Base-by-base conservation (phyloP, 2,329 filamentous ascomycete species). In the Paramyrothecium roridum region DNA sequence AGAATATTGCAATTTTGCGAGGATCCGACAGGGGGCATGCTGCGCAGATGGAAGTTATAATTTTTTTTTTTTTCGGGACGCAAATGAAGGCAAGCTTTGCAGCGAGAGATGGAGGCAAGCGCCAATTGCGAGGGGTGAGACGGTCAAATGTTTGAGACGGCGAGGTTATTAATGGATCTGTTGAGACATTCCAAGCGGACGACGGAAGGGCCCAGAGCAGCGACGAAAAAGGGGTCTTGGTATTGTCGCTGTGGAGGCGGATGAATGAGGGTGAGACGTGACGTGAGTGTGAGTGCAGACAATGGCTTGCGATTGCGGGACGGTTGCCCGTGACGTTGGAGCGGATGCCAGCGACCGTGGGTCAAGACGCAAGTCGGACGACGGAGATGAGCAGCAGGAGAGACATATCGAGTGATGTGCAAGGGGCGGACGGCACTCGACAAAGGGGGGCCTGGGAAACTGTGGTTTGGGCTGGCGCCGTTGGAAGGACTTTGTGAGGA, bases 1-100 rank as follows among this genome's bases (percentile, higher is more conserved):
- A 62, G 58, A 58, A 63, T 62, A 57, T 63, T 58, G 54, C 52
- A 59, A 57, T 59, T 46, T 46, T 49, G 49, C 48, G 48, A 49
- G 53, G 47, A 50, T 19, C 50, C 54, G 53, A 48, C 48, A 50
- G 57, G 60, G 60, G 55, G 63, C 65, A 67, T 67, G 57, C 65
- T 67, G 62, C 33, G 59, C 53, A 56, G 59, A 53, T 52, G 57
- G 57, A 48, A 37, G 55, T 58, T 55, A 30, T 30, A 30, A 6
- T 30, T 30, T 30, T 30, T 30, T 30, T 30, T 30, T 30, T 10
- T 10, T 30, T 30, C 10, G 26, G 7, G 37, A 43, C n/a, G 13
- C n/a, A 43, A 6, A 19, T 13, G 37, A 13, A 43, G 37, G 37
- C 37, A 13, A 43, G 37, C 4, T 17, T 43, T 16, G 13, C 13